Evolutionary conservation across 805 yeast genomes (phyloP).

Genomic region (Cyberlindnera xishuangbannaensis): DNA sequence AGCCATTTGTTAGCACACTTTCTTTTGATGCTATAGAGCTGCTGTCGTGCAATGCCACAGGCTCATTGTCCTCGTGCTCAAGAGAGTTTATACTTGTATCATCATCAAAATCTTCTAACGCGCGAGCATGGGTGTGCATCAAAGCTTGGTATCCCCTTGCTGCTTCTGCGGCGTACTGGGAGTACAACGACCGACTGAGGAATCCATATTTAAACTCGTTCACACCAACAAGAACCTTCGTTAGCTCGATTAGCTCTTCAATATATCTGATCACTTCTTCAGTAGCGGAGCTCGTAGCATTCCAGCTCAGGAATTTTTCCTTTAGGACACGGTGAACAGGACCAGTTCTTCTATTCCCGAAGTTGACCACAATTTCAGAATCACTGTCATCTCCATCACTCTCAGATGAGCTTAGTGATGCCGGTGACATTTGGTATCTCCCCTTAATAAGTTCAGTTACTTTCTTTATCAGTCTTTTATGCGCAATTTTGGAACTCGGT

Average conservation of each 20-base stretch:
- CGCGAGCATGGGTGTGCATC: background rate
- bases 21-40: background rate
- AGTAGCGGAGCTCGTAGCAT: slow-evolving; percentile 42
- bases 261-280: slow-evolving; percentile 45
- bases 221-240: slow-evolving; percentile 41
- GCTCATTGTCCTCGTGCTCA: slow-evolving; percentile 6
- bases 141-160: slow-evolving; percentile 28
- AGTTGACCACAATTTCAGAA: slow-evolving; percentile 16
- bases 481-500: slow-evolving; percentile 45
- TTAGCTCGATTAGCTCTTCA: slow-evolving; percentile 38
- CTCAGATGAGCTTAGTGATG: slow-evolving; percentile 8
- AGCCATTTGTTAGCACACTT: slow-evolving; percentile 20
- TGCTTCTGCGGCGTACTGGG: slow-evolving; percentile 37
- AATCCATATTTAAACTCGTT: slow-evolving; percentile 47
- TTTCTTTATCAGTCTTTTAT: slow-evolving; percentile 37
- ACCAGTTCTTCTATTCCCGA: slow-evolving; percentile 7
- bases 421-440: slow-evolving; percentile 22
- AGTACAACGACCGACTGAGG: slow-evolving; percentile 40
- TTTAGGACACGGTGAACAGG: slow-evolving; percentile 24
- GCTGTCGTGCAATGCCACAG: slow-evolving; percentile 8
- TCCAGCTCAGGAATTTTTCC: slow-evolving; percentile 43
- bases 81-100: slow-evolving; percentile 5
- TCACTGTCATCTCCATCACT: slow-evolving; percentile 12
- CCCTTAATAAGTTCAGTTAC: slow-evolving; percentile 34
- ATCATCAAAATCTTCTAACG: slow-evolving; percentile 3